Conservation (phyloP, 768 basidiomycete species). For the Lanmaoa rubissima region DNA sequence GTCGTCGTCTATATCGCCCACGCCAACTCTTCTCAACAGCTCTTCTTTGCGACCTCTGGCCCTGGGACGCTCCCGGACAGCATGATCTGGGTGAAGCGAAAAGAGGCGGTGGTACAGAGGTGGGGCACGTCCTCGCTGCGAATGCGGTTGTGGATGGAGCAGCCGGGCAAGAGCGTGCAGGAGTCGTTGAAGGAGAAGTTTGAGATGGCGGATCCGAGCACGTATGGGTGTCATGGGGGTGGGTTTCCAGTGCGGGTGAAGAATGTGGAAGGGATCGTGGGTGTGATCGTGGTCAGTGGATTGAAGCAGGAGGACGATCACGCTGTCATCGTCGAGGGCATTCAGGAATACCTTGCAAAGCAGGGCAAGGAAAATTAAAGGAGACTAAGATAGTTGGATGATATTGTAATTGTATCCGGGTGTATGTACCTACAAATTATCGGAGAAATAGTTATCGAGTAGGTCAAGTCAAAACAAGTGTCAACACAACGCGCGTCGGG, state of each 20-base stretch:
- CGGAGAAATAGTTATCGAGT: too few relatives aligned
- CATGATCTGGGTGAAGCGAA: conserved; percentile 35
- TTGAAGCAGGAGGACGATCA: conserved; percentile 33
- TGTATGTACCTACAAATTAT: too few relatives aligned
- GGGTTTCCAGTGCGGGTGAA: conserved; percentile 35
- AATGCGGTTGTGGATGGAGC: conserved; percentile 19
- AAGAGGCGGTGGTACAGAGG: conserved; percentile 31
- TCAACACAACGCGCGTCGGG: conserved; percentile 36
- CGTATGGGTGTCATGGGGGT: conserved; percentile 33
- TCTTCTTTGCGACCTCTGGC: conserved; percentile 30
- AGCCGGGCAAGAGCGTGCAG: conserved; percentile 1
- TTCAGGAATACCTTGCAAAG: conserved; percentile 24
- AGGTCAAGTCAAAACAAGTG: conserved; percentile 19
- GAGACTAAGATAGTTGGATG: too few relatives aligned
- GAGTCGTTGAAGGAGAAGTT: conserved; percentile 16
- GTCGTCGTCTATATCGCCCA: conserved; percentile 30
- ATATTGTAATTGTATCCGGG: too few relatives aligned
- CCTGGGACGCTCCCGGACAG: conserved; percentile 33
- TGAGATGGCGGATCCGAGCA: conserved; percentile 27
- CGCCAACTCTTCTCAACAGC: conserved; percentile 29
- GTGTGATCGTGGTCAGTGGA: conserved; percentile 37
- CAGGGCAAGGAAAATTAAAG: neutral
- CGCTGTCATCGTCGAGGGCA: conserved; percentile 29
- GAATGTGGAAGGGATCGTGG: conserved; percentile 34
- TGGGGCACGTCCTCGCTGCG: conserved; percentile 31